These are phyloP conservation scores for Lentinula sp. DNA, from an alignment of 768 basidiomycete genomes.

Conservation along the genomic window DNA sequence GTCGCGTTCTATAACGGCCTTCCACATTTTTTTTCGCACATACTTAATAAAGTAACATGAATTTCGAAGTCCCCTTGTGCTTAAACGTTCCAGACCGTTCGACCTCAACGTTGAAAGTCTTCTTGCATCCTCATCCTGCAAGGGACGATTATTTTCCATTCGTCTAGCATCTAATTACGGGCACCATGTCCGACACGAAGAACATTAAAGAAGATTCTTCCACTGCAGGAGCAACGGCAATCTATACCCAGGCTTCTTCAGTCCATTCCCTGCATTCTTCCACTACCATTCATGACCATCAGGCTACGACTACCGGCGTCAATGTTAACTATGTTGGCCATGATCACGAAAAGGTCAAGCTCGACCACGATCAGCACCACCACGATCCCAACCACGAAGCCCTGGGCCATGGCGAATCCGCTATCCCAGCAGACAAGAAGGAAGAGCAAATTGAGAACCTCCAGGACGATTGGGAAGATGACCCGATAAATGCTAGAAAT, in stretches of 20 bases:
- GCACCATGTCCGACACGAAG: neutral
- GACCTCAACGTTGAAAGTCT: neutral
- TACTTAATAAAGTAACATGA: neutral
- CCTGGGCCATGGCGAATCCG: constrained; percentile 10
- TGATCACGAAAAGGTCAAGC: neutral
- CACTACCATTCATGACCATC: neutral
- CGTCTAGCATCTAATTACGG: neutral
- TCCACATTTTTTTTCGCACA: neutral
- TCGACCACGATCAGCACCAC: neutral
- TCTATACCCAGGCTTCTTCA: neutral
- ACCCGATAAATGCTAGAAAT: constrained; percentile 22
- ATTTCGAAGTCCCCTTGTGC: neutral
- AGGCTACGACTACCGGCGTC: neutral
- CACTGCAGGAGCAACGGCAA: neutral
- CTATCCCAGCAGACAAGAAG: constrained; percentile 19
- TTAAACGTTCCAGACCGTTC: neutral
- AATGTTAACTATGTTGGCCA: neutral
- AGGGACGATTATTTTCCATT: neutral
- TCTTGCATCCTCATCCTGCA: neutral
- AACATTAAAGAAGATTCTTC: neutral
- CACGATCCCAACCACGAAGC: neutral
- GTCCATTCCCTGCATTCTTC: neutral
- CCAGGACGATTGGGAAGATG: constrained; percentile 21
- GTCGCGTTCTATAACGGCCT: neutral
- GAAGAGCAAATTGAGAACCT: constrained; percentile 15